Evolutionary conservation across 2,329 filamentous ascomycete genomes (phyloP).

Genomic region (Scedosporium aurantiacum): DNA sequence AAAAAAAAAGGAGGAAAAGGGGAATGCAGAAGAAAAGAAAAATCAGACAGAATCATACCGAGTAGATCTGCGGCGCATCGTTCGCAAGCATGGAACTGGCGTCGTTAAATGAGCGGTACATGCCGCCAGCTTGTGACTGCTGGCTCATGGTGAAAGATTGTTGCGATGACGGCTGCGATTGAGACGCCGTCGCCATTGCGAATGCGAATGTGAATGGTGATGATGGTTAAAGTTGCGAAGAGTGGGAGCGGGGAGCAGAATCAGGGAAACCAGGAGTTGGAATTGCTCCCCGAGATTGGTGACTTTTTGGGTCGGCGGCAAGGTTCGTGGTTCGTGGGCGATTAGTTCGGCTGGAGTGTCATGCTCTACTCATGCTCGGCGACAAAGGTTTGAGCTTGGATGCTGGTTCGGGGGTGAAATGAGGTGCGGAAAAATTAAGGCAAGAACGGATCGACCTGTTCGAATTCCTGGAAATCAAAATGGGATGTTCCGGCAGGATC

Average conservation of each 20-base stretch:
- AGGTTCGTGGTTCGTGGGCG: neutral
- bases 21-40: neutral
- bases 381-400: no score
- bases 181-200: constrained; percentile 31
- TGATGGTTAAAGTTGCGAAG: neutral
- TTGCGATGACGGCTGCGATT: constrained; percentile 38
- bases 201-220: constrained; percentile 17
- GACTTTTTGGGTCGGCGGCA: neutral
- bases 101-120: constrained; percentile 30
- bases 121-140: constrained; percentile 31
- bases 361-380: neutral
- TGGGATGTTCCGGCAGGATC: neutral
- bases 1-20: neutral
- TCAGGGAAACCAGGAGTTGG: neutral
- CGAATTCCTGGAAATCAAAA: neutral
- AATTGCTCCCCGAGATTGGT: neutral
- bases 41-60: constrained; percentile 29
- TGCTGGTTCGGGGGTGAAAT: neutral
- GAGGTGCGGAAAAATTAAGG: neutral
- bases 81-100: constrained; percentile 21
- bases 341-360: neutral
- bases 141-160: constrained; percentile 48
- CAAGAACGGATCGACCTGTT: neutral
- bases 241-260: neutral
- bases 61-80: constrained; percentile 49